Evolutionary conservation across 1,284 basidiomycete genomes (phyloP).

Genomic region (Leccinum idahoense): DNA sequence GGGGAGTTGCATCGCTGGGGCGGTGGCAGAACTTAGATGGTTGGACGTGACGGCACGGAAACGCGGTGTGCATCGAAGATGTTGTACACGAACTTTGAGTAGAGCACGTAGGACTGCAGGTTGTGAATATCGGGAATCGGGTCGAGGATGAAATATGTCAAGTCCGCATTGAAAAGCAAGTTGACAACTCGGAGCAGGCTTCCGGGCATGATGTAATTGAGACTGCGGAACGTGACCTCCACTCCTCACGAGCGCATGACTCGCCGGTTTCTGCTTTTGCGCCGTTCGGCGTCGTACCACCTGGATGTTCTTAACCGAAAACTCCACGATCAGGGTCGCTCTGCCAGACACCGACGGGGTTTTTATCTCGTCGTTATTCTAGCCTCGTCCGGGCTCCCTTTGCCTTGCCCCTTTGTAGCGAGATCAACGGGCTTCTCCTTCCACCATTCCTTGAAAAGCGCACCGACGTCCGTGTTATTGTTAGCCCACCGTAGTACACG

Average conservation of each 20-base stretch:
- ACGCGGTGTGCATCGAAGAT: too few relatives aligned
- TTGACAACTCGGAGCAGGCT: slow-evolving; percentile 1
- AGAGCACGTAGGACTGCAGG: too few relatives aligned
- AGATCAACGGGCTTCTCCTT: slow-evolving; percentile 73
- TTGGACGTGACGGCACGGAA: too few relatives aligned
- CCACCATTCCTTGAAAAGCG: slow-evolving; percentile 78
- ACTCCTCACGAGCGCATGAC: background rate
- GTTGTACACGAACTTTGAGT: too few relatives aligned
- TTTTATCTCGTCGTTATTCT: slow-evolving; percentile 58
- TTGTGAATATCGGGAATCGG: too few relatives aligned
- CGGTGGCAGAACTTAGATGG: too few relatives aligned
- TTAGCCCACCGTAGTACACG: slow-evolving; percentile 93
- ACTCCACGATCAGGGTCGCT: slow-evolving; percentile 81
- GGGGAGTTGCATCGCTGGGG: too few relatives aligned
- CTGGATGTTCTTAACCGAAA: slow-evolving; percentile 91
- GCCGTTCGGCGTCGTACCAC: slow-evolving; percentile 69
- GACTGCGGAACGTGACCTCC: slow-evolving; percentile 5
- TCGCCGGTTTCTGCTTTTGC: slow-evolving; percentile 32
- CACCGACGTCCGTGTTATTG: slow-evolving; percentile 69
- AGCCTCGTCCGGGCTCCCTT: slow-evolving; percentile 38
- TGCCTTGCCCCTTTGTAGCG: slow-evolving; percentile 54
- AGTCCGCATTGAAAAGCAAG: too few relatives aligned
- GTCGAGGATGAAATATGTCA: too few relatives aligned
- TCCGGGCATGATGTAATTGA: slow-evolving; percentile 10
- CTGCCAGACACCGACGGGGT: slow-evolving; percentile 39